Conservation (phyloP, 2,329 filamentous ascomycete genomes). For the Xylariaceae sp. region DNA sequence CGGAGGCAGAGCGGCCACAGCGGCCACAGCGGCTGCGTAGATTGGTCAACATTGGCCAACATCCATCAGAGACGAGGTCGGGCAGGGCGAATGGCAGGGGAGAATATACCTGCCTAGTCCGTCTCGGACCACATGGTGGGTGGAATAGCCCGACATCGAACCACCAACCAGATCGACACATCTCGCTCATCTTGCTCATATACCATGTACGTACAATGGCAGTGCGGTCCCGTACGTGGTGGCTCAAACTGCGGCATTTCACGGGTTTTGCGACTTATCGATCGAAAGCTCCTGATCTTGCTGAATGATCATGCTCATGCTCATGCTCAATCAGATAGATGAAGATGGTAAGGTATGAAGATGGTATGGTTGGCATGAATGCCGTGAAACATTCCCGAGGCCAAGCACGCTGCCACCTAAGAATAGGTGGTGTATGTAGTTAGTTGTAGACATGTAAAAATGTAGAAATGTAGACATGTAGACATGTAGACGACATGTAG, state of each 20-base stretch:
- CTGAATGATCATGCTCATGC: not conserved
- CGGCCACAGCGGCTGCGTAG: slow-evolving; percentile 5
- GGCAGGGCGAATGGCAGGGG: slow-evolving; percentile 5
- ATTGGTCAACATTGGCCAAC: slow-evolving; percentile 11
- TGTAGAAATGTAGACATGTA: too few relatives aligned
- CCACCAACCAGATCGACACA: slow-evolving; percentile 7
- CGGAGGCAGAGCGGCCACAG: not conserved
- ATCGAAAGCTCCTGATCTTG: not conserved
- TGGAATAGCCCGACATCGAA: slow-evolving; percentile 13
- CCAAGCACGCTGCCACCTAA: slow-evolving; percentile 4
- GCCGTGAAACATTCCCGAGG: slow-evolving; percentile 2
- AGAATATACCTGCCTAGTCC: not conserved
- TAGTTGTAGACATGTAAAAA: not conserved
- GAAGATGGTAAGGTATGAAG: not conserved
- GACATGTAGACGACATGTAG: too few relatives aligned
- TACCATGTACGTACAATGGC: not conserved
- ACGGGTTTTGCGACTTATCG: not conserved
- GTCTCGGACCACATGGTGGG: slow-evolving; percentile 5
- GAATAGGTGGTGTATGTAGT: not conserved
- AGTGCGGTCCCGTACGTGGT: slow-evolving; percentile 1
- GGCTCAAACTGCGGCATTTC: slow-evolving; percentile 17
- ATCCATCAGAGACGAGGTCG: slow-evolving; percentile 1
- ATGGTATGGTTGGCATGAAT: slow-evolving; percentile 3
- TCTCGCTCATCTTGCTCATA: slow-evolving; percentile 4
- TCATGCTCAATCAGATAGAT: too few relatives aligned